phyloP scores from a whole-genome alignment of 2,329 filamentous ascomycete genomes.

The Microdochium paspali region DNA sequence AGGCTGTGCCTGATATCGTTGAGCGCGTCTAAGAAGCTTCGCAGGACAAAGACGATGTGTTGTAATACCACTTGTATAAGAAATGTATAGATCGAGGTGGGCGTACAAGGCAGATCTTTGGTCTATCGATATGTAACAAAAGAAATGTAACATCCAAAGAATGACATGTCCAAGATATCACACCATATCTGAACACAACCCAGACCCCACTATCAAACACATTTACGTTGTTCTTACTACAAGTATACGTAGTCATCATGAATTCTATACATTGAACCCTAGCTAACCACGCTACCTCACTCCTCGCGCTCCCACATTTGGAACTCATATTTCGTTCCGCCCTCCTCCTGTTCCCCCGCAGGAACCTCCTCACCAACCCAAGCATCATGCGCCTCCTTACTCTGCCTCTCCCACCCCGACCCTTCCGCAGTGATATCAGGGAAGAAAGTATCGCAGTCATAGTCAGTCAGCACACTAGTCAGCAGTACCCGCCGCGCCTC shows the following conservation, averaged over 20 bases:
- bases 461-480: constrained; percentile 59
- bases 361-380: constrained; percentile 60
- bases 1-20: no score
- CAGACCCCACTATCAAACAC: no score
- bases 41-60: no score
- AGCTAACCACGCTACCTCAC: no score
- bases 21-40: no score
- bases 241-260: no score
- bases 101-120: neutral
- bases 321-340: constrained; percentile 57
- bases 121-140: neutral
- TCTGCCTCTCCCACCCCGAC: constrained; percentile 44
- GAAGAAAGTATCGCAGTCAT: constrained; percentile 70
- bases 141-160: no score
- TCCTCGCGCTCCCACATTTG: constrained; percentile 59
- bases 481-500: constrained; percentile 57
- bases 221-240: no score
- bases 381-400: constrained; percentile 41
- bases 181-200: no score
- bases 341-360: constrained; percentile 50
- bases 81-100: neutral
- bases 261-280: no score
- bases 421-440: constrained; percentile 26
- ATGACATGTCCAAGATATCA: no score
- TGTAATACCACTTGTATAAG: no score